Evolutionary conservation across 805 yeast species (phyloP).

Genomic region (Clavispora asparagi): DNA sequence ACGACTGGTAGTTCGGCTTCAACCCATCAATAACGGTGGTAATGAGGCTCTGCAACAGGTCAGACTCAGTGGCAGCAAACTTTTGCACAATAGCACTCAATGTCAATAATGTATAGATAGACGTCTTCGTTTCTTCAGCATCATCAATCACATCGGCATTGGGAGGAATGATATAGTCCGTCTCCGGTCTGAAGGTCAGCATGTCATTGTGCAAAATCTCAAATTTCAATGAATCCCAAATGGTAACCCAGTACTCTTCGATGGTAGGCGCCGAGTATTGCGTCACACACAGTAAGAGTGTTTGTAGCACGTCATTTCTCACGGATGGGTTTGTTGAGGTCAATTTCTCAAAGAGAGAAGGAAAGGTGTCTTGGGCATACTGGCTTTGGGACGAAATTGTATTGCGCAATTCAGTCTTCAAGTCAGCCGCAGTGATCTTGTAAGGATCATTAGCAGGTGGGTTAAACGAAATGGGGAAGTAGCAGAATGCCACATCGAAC

Average conservation of each 20-base stretch:
- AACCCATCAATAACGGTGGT: constrained; percentile 38
- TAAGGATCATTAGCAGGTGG: constrained; percentile 91
- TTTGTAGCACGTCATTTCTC: constrained; percentile 65
- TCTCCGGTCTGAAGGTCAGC: constrained; percentile 24
- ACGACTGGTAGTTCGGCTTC: constrained; percentile 43
- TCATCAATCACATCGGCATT: constrained; percentile 25
- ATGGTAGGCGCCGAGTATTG: constrained; percentile 47
- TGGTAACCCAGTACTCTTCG: constrained; percentile 57
- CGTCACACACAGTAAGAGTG: constrained; percentile 54
- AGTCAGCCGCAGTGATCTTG: constrained; percentile 67
- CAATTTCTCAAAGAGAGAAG: constrained; percentile 73
- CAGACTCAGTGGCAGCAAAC: constrained; percentile 28
- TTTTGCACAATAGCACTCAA: constrained; percentile 19
- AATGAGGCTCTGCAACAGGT: constrained; percentile 30
- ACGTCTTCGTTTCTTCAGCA: constrained; percentile 29
- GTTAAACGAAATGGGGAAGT: constrained; percentile 91
- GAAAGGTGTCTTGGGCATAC: constrained; percentile 70
- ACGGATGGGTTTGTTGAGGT: constrained; percentile 70
- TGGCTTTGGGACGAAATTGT: constrained; percentile 58
- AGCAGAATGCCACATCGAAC: constrained; percentile 88
- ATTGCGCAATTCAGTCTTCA: constrained; percentile 55
- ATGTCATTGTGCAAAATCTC: constrained; percentile 78
- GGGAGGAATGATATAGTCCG: constrained; percentile 21
- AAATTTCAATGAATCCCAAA: constrained; percentile 87
- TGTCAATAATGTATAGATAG: constrained; percentile 34